Evolutionary conservation across 116 monocot species (phyloP), one percentile per base, ranked within the genome.

Genomic region (Iris pallida): DNA sequence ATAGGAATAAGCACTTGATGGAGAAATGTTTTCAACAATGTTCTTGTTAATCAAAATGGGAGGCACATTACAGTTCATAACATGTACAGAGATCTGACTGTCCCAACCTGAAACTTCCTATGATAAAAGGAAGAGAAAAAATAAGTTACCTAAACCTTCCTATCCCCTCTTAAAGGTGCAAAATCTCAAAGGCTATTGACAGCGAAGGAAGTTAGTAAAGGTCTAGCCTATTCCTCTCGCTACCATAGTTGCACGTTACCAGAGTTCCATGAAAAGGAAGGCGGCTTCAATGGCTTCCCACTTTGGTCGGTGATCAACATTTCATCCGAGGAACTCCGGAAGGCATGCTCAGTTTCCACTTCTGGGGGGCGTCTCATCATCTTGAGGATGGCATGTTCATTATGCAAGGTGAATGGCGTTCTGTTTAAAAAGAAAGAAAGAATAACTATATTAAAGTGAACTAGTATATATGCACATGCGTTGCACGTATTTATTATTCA

Each of bases 371-470:
- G 54, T 54, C 71, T 62, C 78, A 75, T 78, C 53, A 66, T 81
- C 42, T 75, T 75, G 20, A 85, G 78, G 17, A 85, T 59, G 40
- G 85, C 76, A 14, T 65, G 73, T 46, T 78, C 84, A 71, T 88
- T 81, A 48, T 79, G 80, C 55, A 81, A 69, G 20, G 78, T 73
- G 70, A 84, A 88, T 11, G 88, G 81, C 10, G 75, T 70, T 46
- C 88, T 88, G 76, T 13, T n/a, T 19, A 45, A 5, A 80, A 57
- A 19, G n/a, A 15, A 73, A 65, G 61, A 8, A 56, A 53, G 49
- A 71, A 67, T 40, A 6, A 53, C n/a, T 44, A 14, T 66, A 52
- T 16, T 66, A 44, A 58, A 20, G 10, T 30, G n/a, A n/a, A n/a
- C n/a, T n/a, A n/a, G n/a, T n/a, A n/a, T n/a, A n/a, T n/a, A n/a